Base-by-base conservation (phyloP, 2,329 filamentous ascomycete genomes). In the Ceratocystis smalleyi region DNA sequence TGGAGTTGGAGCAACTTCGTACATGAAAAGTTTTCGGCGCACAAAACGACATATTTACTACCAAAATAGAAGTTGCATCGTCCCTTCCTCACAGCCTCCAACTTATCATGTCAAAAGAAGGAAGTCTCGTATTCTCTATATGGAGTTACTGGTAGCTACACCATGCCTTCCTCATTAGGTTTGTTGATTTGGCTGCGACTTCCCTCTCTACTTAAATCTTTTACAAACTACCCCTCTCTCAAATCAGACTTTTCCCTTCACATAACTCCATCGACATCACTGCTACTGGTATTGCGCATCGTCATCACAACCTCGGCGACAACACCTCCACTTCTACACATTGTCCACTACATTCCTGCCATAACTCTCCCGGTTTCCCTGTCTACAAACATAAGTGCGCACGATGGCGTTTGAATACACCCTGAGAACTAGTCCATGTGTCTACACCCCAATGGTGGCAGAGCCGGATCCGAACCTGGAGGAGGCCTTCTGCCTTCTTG, bases 401-500 rank as follows among this genome's bases (percentile, higher is more conserved):
- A 32, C 59, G 22, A 64, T 64, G 62, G 4, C 54, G 15, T 17
- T 51, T 27, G 40, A 43, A 12, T 64, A 64, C 62, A 60, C 54
- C 17, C 1, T 64, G 15, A 54, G 62, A 40, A 64, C 62, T 27
- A 64, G 54, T 8, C 32, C 54, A 43, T 64, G 55, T 45, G 30
- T 45, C 10, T 60, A 60, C 24, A 35, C 35, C 4, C 57, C 54
- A 27, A 40, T 60, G 17, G 10, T 24, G 10, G 24, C 43, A 27
- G 17, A 59, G 54, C 62, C 43, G 5, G 55, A 59, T 32, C 27
- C 62, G 22, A 10, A 47, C 43, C 22, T 55, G 30, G 59, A 62
- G n/a, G 62, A 66, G 5, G 19, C 40, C 10, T 43, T 64, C 27
- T 59, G 59, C 17, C 51, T 66, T 19, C 60, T 66, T 35, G 65